phyloP scores from a whole-genome alignment of 768 basidiomycete genomes.

The Lactifluus volemus region DNA sequence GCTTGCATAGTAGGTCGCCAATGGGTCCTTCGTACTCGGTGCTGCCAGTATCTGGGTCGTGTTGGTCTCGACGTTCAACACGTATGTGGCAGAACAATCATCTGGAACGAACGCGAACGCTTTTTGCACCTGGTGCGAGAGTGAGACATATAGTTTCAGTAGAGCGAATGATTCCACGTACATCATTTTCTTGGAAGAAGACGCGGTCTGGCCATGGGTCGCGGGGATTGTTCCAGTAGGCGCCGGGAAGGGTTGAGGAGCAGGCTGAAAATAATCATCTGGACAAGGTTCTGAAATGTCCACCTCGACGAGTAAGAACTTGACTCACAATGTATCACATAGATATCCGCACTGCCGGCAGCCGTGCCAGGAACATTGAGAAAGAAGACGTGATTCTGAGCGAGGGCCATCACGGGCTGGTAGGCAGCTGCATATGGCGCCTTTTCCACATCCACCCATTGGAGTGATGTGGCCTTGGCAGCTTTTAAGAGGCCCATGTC shows the following conservation, averaged over 20 bases:
- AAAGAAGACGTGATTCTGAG: conserved; percentile 84
- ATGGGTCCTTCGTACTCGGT: conserved; percentile 50
- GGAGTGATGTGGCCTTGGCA: conserved; percentile 46
- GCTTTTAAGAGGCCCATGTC: conserved; percentile 59
- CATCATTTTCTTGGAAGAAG: conserved; percentile 55
- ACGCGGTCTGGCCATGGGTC: conserved; percentile 56
- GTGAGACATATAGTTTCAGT: background rate
- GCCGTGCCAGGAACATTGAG: conserved; percentile 56
- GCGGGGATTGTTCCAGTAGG: conserved; percentile 55
- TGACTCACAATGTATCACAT: conserved; percentile 81
- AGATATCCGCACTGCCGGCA: conserved; percentile 69
- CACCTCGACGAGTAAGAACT: background rate
- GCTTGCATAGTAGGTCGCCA: conserved; percentile 56
- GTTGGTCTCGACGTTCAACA: conserved; percentile 68
- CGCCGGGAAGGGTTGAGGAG: conserved; percentile 46
- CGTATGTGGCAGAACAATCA: conserved; percentile 63
- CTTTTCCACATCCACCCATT: conserved; percentile 56
- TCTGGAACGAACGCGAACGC: conserved; percentile 74
- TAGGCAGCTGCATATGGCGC: conserved; percentile 48
- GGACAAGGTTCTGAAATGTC: background rate
- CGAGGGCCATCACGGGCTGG: conserved; percentile 68
- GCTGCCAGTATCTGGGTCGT: conserved; percentile 52
- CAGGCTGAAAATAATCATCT: conserved; percentile 78
- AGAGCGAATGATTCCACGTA: conserved; percentile 24
- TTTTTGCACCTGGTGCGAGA: conserved; percentile 43